Base-by-base conservation (phyloP, 106 monocot genomes). In the Platanthera zijinensis region DNA sequence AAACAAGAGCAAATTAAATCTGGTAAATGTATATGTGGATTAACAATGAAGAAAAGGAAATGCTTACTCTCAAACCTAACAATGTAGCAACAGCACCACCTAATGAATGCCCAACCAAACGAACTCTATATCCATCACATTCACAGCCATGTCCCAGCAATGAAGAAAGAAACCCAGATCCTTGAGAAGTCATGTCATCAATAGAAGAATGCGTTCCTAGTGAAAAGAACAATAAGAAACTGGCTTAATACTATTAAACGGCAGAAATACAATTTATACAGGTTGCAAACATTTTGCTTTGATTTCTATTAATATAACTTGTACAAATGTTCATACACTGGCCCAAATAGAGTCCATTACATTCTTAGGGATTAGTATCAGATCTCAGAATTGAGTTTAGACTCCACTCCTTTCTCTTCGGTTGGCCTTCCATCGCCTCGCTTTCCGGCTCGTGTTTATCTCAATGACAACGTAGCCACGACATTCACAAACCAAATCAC, bases 21-120 rank as follows among this genome's bases (percentile, higher is more conserved):
- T 59, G 59, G 18, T 59, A 19, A 21, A 18, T 21, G 59, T 21
- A 59, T 59, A 19, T 7, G 21, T 59, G 59, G 19, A 19, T 59
- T 59, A 59, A 59, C 21, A 21, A 21, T 59, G 19, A 59, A 59
- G 59, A 59, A 59, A 8, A 19, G 19, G 59, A 67, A 39, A 15
- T 45, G 48, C 80, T 89, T 89, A 97, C 96, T 82, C 85, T 93
- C 45, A 97, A 54, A 76, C 96, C 96, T 8, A 97, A 78, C 18
- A 97, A 67, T 73, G 93, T 82, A 25, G 87, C 96, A 78, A 97
- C 87, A 82, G 96, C 82, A 61, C 93, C 96, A 67, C 96, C 96
- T 79, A 97, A 89, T 71, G 96, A 97, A 83, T 97, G 96, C 7
- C 96, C 96, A 22, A 93, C 89, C 80, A 97, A 83, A 72, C 80